phyloP scores from a whole-genome alignment of 1,284 basidiomycete species.

The Ganoderma sinense region DNA sequence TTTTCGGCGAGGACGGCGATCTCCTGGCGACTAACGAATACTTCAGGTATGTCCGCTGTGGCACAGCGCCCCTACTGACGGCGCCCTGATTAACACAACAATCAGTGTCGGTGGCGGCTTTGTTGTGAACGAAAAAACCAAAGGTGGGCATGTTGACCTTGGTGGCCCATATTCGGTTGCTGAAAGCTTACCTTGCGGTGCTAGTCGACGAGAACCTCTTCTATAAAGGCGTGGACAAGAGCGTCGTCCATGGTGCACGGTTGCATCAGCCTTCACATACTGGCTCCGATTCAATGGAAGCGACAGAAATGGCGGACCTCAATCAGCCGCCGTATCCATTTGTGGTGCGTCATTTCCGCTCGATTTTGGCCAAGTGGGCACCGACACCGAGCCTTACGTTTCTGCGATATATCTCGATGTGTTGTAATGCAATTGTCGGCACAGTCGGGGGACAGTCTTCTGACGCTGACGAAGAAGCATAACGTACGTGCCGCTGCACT shows the following conservation, averaged over 20 bases:
- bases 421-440: neutral
- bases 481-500: constrained; percentile 63
- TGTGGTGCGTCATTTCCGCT: constrained; percentile 38
- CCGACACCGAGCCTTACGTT: neutral
- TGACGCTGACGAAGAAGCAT: constrained; percentile 82
- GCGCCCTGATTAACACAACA: neutral
- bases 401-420: neutral
- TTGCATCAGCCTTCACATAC: constrained; percentile 71
- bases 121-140: constrained; percentile 90
- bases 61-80: neutral
- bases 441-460: constrained; percentile 77
- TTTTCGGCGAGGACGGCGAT: constrained; percentile 83
- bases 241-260: constrained; percentile 79
- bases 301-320: constrained; percentile 39
- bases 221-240: constrained; percentile 94
- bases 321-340: constrained; percentile 85
- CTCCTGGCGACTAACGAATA: constrained; percentile 96
- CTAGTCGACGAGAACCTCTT: constrained; percentile 93
- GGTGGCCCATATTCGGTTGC: neutral
- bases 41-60: constrained; percentile 60
- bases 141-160: constrained; percentile 53
- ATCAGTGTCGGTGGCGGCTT: constrained; percentile 88
- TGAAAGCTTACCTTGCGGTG: constrained; percentile 11
- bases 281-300: constrained; percentile 42
- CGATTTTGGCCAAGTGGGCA: neutral